Base-by-base conservation (phyloP, 2,329 filamentous ascomycete species). In the Hypoxylon sp. region DNA sequence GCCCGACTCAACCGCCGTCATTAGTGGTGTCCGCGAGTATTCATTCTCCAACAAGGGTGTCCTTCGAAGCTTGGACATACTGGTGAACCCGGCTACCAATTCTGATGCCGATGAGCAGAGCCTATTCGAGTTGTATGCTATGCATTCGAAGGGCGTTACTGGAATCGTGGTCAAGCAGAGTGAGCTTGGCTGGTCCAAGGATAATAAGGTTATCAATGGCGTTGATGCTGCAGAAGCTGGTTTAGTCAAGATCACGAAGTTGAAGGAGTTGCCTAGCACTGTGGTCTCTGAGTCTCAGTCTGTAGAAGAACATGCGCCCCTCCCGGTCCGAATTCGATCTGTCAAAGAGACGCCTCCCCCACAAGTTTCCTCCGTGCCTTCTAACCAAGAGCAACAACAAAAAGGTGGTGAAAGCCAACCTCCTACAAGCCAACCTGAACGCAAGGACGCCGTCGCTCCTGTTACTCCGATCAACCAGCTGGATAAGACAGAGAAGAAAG, bases 131-230 rank as follows among this genome's bases (percentile, higher is more conserved):
- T 86, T 99, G 8, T 99, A 99, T 78, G 92, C 93, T 32, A 97
- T 98, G 91, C 95, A 99, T 80, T 98, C 96, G 10, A 97, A 94
- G 82, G 96, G 96, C 68, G 94, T 98, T n/a, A 94, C 94, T 17
- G 95, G 93, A 75, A 79, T 98, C 58, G 90, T 90, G 70, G 89
- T 99, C 78, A 95, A 92, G 79, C 93, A 95, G 78, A 89, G 91
- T 56, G 95, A 98, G 80, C 85, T 99, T 53, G 96, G 97, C 31
- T 98, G 94, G 94, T 92, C 91, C 73, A 88, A 89, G 73, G 93
- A 98, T 69, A 95, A 94, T 81, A 97, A 97, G 83, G 92, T 97
- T 58, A 84, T 97, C 42, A 84, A 91, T 59, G 87, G 92, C 0
- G 88, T 96, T 42, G 90, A 97, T 79, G 94, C 93, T 2, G 85